These are phyloP conservation scores for Aspergillus melleus DNA, from an alignment of 2,329 filamentous ascomycete genomes.

Conservation along the genomic window DNA sequence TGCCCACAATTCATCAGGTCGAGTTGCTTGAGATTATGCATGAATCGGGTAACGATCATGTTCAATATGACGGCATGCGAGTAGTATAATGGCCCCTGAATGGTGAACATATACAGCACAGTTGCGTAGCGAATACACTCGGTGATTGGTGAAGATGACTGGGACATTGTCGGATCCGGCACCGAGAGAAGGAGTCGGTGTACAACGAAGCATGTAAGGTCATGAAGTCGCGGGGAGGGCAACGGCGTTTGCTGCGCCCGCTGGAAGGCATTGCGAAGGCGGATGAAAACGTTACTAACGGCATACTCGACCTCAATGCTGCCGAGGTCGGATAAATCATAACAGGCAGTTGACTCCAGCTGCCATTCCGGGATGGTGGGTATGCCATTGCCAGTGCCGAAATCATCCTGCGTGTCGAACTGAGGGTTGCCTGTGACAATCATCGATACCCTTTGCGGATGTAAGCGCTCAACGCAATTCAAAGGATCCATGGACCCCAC, in stretches of 20 bases:
- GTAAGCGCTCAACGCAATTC: neutral
- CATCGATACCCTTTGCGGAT: slow-evolving; percentile 54
- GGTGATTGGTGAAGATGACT: slow-evolving; percentile 25
- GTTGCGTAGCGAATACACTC: slow-evolving; percentile 52
- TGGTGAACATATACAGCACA: slow-evolving; percentile 54
- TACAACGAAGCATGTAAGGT: slow-evolving; percentile 56
- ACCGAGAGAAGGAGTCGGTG: slow-evolving; percentile 47
- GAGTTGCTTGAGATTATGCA: slow-evolving; percentile 28
- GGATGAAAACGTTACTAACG: slow-evolving; percentile 42
- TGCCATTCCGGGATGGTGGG: slow-evolving; percentile 53
- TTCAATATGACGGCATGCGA: slow-evolving; percentile 49
- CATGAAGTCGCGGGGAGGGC: slow-evolving; percentile 51
- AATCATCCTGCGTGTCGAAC: slow-evolving; percentile 54
- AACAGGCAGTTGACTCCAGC: slow-evolving; percentile 21
- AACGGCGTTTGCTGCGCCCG: slow-evolving; percentile 24
- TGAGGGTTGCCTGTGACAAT: slow-evolving; percentile 55
- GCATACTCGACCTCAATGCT: slow-evolving; percentile 33
- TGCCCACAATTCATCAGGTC: slow-evolving; percentile 7
- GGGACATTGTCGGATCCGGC: neutral
- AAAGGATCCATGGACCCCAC: slow-evolving; percentile 9
- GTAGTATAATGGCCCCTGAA: slow-evolving; percentile 59
- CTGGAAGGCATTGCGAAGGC: slow-evolving; percentile 49
- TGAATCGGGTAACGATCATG: slow-evolving; percentile 36
- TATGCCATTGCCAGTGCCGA: slow-evolving; percentile 51
- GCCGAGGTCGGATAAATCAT: slow-evolving; percentile 14